Base-by-base conservation (phyloP, 2,329 filamentous ascomycete genomes). In the Alternaria novae-zelandiae region DNA sequence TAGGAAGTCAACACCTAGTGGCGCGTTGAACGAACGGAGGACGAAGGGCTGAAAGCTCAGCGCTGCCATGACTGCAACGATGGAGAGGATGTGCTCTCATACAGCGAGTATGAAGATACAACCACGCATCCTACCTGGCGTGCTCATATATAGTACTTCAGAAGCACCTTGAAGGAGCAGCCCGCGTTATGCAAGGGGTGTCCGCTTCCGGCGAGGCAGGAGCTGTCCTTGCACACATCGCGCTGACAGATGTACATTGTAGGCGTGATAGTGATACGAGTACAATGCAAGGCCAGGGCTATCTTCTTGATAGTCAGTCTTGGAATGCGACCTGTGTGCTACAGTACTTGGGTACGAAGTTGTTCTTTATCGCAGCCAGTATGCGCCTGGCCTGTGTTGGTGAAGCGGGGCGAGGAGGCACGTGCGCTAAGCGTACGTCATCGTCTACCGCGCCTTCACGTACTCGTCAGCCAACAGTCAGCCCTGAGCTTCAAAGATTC, bases 361-460 rank as follows among this genome's bases (percentile, higher is more conserved):
- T n/a, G n/a, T 54, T 10, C n/a, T 36, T 15, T 36, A n/a, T 15
- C 36, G 44, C 32, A 54, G 50, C 32, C 25, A 26, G 20, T 28
- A 26, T 13, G 17, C 30, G 36, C 36, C 36, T 41, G 36, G 36
- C n/a, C 5, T 41, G 4, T 20, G 56, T 20, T 25, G 55, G 23
- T 43, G 60, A 23, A 50, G 67, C 61, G 68, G 68, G 68, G 68
- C 63, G 62, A 12, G 11, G 32, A 26, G 45, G 55, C 55, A 61
- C 61, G 64, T 70, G 68, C 60, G 46, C 12, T 13, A 41, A 47
- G 59, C 47, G 51, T 64, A 69, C 68, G 68, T 70, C 67, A 70
- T 66, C 61, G 25, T 41, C 23, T 21, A 51, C 63, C 59, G 60
- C 67, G 61, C 68, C 64, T 61, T 44, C 54, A 41, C 32, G 11